Conservation (phyloP, 2,329 filamentous ascomycete genomes). For the Xylariaceae sp. region DNA sequence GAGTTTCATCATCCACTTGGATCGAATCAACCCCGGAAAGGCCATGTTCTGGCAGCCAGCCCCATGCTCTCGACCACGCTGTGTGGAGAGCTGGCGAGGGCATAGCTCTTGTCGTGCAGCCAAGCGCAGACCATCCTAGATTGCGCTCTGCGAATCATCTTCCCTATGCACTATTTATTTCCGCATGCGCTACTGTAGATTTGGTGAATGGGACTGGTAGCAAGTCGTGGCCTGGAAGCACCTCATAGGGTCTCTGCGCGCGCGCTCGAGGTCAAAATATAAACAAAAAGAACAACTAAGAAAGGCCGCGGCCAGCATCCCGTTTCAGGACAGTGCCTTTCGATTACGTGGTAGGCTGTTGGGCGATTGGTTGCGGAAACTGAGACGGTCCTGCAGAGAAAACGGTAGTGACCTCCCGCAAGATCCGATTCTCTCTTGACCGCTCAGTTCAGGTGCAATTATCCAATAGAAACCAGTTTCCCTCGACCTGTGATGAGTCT, state of each 20-base stretch:
- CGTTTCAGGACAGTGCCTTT: constrained; percentile 14
- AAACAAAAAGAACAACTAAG: constrained; percentile 15
- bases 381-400: constrained; percentile 1
- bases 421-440: constrained; percentile 33
- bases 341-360: constrained; percentile 13
- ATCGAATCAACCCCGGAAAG: constrained; percentile 40
- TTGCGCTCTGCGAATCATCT: constrained; percentile 39
- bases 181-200: constrained; percentile 27
- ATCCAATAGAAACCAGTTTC: constrained; percentile 31
- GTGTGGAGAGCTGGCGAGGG: constrained; percentile 22
- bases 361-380: constrained; percentile 13
- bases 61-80: constrained; percentile 37
- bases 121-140: constrained; percentile 36
- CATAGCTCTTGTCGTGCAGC: constrained; percentile 33
- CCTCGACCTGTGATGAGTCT: constrained; percentile 25
- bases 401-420: constrained; percentile 3
- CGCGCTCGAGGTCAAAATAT: constrained; percentile 17
- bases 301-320: constrained; percentile 12
- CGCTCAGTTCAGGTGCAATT: constrained; percentile 33
- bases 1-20: constrained; percentile 39
- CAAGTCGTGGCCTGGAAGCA: constrained; percentile 8
- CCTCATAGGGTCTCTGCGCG: constrained; percentile 12
- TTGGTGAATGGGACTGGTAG: constrained; percentile 19
- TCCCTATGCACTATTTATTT: constrained; percentile 37
- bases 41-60: constrained; percentile 35